phyloP scores from a whole-genome alignment of 2,329 filamentous ascomycete species.

The Orbilia oligospora region DNA sequence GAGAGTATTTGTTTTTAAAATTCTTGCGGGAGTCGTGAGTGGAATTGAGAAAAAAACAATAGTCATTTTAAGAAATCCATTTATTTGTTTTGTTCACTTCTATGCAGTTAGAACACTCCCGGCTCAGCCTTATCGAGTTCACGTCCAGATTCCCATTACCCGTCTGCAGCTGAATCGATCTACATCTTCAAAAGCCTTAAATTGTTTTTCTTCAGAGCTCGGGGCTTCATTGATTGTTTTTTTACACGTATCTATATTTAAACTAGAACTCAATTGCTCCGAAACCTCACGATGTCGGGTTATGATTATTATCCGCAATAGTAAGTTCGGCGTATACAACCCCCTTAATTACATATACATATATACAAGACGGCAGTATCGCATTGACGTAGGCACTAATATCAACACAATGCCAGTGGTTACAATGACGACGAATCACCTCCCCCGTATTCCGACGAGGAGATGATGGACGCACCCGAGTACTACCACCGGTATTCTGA shows the following conservation, averaged over 20 bases:
- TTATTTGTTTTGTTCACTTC: too few species aligned
- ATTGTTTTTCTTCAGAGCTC: too few species aligned
- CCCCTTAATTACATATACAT: neutral
- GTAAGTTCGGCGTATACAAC: neutral
- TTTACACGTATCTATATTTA: neutral
- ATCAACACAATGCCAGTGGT: neutral
- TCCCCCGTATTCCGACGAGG: slow-evolving; percentile 28
- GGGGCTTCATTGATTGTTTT: neutral
- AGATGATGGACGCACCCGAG: slow-evolving; percentile 34
- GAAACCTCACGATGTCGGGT: slow-evolving; percentile 18
- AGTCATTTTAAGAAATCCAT: neutral
- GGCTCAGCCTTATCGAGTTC: neutral
- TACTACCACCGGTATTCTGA: neutral
- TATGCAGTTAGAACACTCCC: too few species aligned
- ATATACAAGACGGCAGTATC: neutral
- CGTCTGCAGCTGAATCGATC: too few species aligned
- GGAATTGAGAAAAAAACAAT: neutral
- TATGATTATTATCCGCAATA: slow-evolving; percentile 1
- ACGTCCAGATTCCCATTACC: neutral
- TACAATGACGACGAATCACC: neutral
- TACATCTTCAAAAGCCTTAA: too few species aligned
- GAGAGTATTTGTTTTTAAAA: too few species aligned
- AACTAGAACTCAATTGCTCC: neutral
- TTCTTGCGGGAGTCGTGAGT: neutral
- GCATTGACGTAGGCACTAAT: neutral